Evolutionary conservation across 768 basidiomycete genomes (phyloP), one percentile per base, ranked within the genome.

Genomic region (Lanmaoa rubissima): DNA sequence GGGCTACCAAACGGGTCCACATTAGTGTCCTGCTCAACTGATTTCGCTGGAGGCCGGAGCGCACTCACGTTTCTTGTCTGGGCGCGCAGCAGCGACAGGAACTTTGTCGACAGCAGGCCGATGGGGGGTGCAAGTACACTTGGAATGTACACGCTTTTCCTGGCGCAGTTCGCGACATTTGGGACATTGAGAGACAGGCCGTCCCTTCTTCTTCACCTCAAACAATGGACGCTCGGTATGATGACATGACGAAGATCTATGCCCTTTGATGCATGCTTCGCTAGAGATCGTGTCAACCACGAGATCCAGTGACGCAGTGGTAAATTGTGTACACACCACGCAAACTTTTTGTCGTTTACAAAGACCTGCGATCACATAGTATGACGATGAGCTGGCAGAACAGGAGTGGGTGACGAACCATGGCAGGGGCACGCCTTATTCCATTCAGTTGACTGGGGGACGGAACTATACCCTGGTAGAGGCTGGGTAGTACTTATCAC

Each of bases 181-280:
- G 52, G 83, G 79, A 74, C 94, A 97, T 69, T 96, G 94, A 8
- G 94, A 92, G 16, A 93, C 83, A 0, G 94, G 94, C 8, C 94
- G 81, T 2, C 94, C 94, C 69, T 96, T 94, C 78, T 89, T 91
- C 79, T 94, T 92, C 56, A 96, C 86, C 70, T 95, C 92, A 60
- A 91, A 94, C n/a, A 97, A 78, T 5, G 93, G 92, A 19, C 94
- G 79, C 63, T 93, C 90, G 32, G 85, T 85, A 68, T 97, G 94
- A 47, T 82, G 82, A 70, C 94, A 97, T 14, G 84, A 84, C 3
- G 92, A 93, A 13, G 94, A 94, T 51, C 94, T 86, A 67, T 97
- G 94, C 0, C 94, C 94, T 74, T 94, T 94, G 69, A 95, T 94
- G 73, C 94, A 97, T 13, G 92, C 88, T 76, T 89, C 90, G 72